Evolutionary conservation across 176 grass and related monocot genomes (phyloP).

Genomic region (Pontederia crassipes): DNA sequence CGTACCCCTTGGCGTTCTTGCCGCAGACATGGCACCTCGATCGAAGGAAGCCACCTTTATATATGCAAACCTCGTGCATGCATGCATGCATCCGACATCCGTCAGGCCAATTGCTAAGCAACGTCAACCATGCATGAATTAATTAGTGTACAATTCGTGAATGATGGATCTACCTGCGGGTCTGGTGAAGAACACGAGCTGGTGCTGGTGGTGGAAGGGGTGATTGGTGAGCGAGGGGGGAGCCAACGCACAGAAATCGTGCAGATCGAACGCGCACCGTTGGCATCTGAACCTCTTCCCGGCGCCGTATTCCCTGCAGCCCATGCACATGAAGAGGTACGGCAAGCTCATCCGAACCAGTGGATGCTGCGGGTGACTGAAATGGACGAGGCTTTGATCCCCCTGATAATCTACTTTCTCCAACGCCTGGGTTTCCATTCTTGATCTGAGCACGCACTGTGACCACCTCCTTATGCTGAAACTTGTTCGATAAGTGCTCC

Average conservation of each 20-base stretch:
- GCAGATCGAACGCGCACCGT: constrained; percentile 60
- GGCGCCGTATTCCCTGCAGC: constrained; percentile 78
- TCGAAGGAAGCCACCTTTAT: constrained; percentile 44
- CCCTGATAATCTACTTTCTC: background rate
- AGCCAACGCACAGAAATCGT: constrained; percentile 82
- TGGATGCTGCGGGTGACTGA: constrained; percentile 74
- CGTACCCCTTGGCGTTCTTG: constrained; percentile 54
- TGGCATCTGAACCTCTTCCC: constrained; percentile 79
- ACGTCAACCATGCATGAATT: background rate
- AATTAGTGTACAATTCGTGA: background rate
- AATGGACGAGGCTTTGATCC: constrained; percentile 40
- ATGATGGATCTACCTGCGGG: constrained; percentile 19
- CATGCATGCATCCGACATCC: background rate
- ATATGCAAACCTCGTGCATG: background rate
- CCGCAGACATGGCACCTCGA: constrained; percentile 70
- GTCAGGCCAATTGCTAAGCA: background rate
- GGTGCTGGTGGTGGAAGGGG: constrained; percentile 55
- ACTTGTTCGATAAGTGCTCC: constrained; percentile 26
- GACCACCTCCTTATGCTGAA: constrained; percentile 28
- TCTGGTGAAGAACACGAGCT: constrained; percentile 55
- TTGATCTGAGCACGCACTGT: constrained; percentile 13
- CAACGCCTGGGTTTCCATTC: constrained; percentile 1
- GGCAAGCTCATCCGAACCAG: constrained; percentile 49
- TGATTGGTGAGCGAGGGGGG: constrained; percentile 52
- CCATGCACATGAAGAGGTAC: constrained; percentile 78